phyloP scores from a whole-genome alignment of 1,139 yeast species.

The Yamadazyma conglobata region DNA sequence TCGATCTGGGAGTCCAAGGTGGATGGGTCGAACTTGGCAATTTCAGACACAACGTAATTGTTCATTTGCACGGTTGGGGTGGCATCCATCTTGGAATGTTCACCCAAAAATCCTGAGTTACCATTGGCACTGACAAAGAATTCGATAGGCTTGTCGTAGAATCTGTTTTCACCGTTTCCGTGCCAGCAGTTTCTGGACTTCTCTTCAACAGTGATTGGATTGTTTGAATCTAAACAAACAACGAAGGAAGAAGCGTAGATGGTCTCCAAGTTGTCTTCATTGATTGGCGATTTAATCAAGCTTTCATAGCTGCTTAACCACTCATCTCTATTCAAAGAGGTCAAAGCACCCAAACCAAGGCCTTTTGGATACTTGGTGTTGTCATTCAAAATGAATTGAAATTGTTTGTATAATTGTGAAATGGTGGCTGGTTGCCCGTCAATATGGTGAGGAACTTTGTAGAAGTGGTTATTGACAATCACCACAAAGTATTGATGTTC shows the following conservation, averaged over 20 bases:
- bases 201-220: slow-evolving; percentile 79
- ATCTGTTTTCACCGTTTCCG: slow-evolving; percentile 89
- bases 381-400: slow-evolving; percentile 52
- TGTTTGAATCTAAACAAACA: slow-evolving; percentile 69
- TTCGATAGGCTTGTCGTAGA: slow-evolving; percentile 89
- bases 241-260: slow-evolving; percentile 81
- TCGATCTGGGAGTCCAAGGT: slow-evolving; percentile 28
- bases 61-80: slow-evolving; percentile 91
- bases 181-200: slow-evolving; percentile 91
- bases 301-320: slow-evolving; percentile 65
- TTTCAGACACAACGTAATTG: slow-evolving; percentile 63
- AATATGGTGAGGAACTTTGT: slow-evolving; percentile 68
- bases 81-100: slow-evolving; percentile 98
- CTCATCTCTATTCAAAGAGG: slow-evolving; percentile 82
- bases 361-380: slow-evolving; percentile 41
- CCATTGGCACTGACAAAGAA: slow-evolving; percentile 81
- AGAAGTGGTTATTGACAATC: slow-evolving; percentile 74
- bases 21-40: slow-evolving; percentile 44
- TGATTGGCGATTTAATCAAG: slow-evolving; percentile 55
- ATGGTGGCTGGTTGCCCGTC: slow-evolving; percentile 55
- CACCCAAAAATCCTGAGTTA: slow-evolving; percentile 89
- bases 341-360: slow-evolving; percentile 70
- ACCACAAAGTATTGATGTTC: slow-evolving; percentile 74
- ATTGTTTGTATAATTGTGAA: slow-evolving; percentile 63
- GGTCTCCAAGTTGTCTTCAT: slow-evolving; percentile 56